Percentiles rank a stretch among this genome's conserved stretches.
Conservation (phyloP, 805 yeast species). For the Ogataea pini region DNA sequence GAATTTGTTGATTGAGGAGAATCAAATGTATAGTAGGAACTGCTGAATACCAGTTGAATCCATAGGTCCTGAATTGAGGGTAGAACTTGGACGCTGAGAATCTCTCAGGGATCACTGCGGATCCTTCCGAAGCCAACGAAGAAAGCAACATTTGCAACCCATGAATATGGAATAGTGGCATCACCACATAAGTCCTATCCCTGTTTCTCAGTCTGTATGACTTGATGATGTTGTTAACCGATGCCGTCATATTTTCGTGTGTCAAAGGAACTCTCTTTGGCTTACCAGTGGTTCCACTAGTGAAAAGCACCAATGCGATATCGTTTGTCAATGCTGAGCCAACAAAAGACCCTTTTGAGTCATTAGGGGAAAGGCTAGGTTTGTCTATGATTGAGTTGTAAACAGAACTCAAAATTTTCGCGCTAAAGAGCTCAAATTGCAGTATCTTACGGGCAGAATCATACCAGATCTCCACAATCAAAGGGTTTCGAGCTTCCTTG, state of each 20-base stretch:
- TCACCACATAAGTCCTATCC: conserved; percentile 64
- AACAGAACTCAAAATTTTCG: conserved; percentile 15
- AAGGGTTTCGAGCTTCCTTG: conserved; percentile 45
- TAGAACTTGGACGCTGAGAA: conserved; percentile 66
- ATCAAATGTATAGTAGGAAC: conserved; percentile 78
- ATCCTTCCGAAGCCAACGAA: conserved; percentile 60
- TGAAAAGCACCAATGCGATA: conserved; percentile 66
- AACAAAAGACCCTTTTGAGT: conserved; percentile 9
- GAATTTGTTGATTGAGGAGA: conserved; percentile 52
- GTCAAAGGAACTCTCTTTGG: conserved; percentile 76
- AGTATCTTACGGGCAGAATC: conserved; percentile 41
- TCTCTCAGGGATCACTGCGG: conserved; percentile 59
- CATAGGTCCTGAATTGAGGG: conserved; percentile 50
- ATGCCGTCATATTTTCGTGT: conserved; percentile 60
- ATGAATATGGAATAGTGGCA: conserved; percentile 80
- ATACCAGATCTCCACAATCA: conserved; percentile 57
- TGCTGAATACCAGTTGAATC: conserved; percentile 72
- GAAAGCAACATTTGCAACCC: conserved; percentile 69
- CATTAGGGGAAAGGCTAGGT: conserved; percentile 16
- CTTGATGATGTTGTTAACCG: conserved; percentile 57
- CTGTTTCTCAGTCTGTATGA: conserved; percentile 51
- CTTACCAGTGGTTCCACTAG: conserved; percentile 75
- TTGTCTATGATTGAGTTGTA: conserved; percentile 23
- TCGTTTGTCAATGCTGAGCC: conserved; percentile 37
- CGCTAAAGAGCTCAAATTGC: conserved; percentile 37